Base-by-base conservation (phyloP, 441 rosid species). In the Jatropha multifida region DNA sequence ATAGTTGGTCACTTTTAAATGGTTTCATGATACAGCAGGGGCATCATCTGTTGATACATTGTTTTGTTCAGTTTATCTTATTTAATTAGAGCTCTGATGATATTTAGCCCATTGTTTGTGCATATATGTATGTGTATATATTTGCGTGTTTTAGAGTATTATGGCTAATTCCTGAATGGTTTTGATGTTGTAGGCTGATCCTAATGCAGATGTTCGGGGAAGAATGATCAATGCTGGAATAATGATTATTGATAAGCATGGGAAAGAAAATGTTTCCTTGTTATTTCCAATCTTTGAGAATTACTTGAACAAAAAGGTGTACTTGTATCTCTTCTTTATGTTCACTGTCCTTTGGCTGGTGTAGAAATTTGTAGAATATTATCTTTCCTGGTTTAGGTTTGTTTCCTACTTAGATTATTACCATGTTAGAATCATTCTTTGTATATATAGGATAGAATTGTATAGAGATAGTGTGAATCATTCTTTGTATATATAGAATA, bases 211-310 rank as follows among this genome's bases (percentile, higher is more conserved):
- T 92, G 99, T 97, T 86, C 94, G 99, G 74, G 99, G 98, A 76
- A 88, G 94, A 85, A 94, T 97, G 99, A 91, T 94, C 66, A 89
- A 93, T 90, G 99, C 97, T 81, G 99, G 99, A 72, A 88, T 94
- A 73, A 75, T 90, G 92, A 91, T 97, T 78, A 93, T 97, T 75
- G 98, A 97, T 83, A 93, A 85, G 88, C 99, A 93, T 77, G 99
- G 99, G 61, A 90, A 77, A 80, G 97, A 92, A 44, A 97, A 97
- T 72, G 98, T 97, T 76, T 85, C 98, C 61, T 83, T 97, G 85
- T 75, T 97, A 74, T 97, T 97, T 86, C 98, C 99, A 26, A 97
- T 94, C 64, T 97, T 97, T 79, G 99, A 97, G 84, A 94, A 97
- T 85, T 97, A 93, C 81, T 78, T 97, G 77, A 97, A 97, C 83